Evolutionary conservation across 805 yeast genomes (phyloP).

Genomic region (Metschnikowia cubensis): DNA sequence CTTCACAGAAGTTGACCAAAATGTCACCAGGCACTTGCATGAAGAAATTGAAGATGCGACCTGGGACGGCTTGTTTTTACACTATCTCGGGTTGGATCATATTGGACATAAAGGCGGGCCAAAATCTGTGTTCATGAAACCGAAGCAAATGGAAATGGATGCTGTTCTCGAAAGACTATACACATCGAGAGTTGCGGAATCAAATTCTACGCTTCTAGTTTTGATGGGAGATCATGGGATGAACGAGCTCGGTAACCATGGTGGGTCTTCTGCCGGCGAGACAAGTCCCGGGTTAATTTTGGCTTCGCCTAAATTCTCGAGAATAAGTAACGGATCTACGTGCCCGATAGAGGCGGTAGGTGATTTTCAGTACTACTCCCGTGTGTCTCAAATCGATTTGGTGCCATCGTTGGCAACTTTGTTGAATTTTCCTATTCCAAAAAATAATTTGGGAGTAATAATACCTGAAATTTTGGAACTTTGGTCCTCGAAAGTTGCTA

Average conservation of each 20-base stretch:
- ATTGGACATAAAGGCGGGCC: constrained; percentile 99
- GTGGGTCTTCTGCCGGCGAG: constrained; percentile 91
- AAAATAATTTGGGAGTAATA: constrained; percentile 69
- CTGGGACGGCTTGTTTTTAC: constrained; percentile 89
- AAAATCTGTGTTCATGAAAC: constrained; percentile 68
- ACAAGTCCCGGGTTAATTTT: constrained; percentile 80
- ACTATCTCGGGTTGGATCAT: constrained; percentile 92
- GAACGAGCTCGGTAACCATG: constrained; percentile 95
- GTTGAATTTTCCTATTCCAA: constrained; percentile 64
- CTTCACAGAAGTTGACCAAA: constrained; percentile 87
- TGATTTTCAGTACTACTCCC: constrained; percentile 50
- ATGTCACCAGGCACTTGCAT: constrained; percentile 85
- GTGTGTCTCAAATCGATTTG: constrained; percentile 63
- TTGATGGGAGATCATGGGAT: constrained; percentile 94
- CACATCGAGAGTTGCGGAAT: constrained; percentile 14
- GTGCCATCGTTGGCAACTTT: constrained; percentile 67
- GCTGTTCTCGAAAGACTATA: constrained; percentile 52
- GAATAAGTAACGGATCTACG: constrained; percentile 10
- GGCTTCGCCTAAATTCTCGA: constrained; percentile 56
- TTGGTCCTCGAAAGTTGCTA: constrained; percentile 38
- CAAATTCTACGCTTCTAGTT: constrained; percentile 55
- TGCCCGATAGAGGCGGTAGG: constrained; percentile 39
- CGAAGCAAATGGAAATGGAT: constrained; percentile 87
- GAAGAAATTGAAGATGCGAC: constrained; percentile 43
- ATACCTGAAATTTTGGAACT: constrained; percentile 54